Percentiles rank a stretch among this genome's conserved stretches.
Conservation (phyloP, 2,329 filamentous ascomycete species). For the Paraphaeosphaeria minitans region DNA sequence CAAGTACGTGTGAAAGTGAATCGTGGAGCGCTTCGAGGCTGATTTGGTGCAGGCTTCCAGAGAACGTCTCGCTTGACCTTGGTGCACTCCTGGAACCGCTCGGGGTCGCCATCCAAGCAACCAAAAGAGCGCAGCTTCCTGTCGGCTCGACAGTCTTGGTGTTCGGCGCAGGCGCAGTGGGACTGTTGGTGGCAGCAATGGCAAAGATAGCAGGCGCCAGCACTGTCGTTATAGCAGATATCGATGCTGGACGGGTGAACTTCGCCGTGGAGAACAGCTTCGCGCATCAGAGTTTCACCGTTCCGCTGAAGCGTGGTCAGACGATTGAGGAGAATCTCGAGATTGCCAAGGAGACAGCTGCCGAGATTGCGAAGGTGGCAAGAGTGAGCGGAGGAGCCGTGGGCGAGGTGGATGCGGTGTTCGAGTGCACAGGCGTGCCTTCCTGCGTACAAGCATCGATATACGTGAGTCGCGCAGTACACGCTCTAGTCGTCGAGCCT, state of each 20-base stretch:
- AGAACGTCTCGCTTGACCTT: constrained; percentile 58
- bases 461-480: constrained; percentile 55
- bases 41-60: constrained; percentile 50
- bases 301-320: constrained; percentile 53
- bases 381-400: constrained; percentile 39
- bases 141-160: constrained; percentile 58
- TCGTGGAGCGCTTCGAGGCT: constrained; percentile 1
- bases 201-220: constrained; percentile 59
- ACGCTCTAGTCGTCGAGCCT: background rate
- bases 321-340: constrained; percentile 60
- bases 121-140: constrained; percentile 58
- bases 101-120: constrained; percentile 65
- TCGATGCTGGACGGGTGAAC: constrained; percentile 60
- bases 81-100: constrained; percentile 66
- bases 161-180: constrained; percentile 66
- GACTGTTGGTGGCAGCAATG: constrained; percentile 63
- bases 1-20: constrained; percentile 41
- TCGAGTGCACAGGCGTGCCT: constrained; percentile 79
- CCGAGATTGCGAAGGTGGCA: constrained; percentile 47
- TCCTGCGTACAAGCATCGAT: constrained; percentile 76
- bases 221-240: constrained; percentile 65
- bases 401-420: constrained; percentile 69
- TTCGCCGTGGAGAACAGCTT: constrained; percentile 60
- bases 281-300: constrained; percentile 52
- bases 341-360: constrained; percentile 57